Conservation (phyloP, 257 asterid species). For the Primulina tabacum region DNA sequence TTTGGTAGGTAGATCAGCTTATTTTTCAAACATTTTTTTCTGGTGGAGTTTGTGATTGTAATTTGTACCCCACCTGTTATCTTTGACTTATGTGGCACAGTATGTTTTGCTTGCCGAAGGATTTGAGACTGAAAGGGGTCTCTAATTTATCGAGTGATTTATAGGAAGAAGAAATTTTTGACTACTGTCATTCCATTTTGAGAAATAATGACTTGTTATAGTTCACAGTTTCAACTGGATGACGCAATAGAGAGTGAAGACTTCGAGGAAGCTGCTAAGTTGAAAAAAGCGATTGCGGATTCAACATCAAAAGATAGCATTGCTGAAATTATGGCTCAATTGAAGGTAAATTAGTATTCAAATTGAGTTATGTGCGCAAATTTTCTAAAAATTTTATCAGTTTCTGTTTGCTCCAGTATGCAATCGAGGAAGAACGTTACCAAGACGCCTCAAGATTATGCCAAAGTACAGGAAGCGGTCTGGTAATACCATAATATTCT, state of each 20-base stretch:
- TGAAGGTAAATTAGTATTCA: conserved; percentile 50
- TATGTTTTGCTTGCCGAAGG: neutral
- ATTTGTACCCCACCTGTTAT: too few species aligned
- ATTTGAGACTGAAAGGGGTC: neutral
- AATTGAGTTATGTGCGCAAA: conserved; percentile 21
- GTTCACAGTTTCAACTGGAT: conserved; percentile 80
- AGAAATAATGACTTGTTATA: conserved; percentile 16
- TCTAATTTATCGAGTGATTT: conserved; percentile 6
- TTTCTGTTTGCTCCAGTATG: conserved; percentile 42
- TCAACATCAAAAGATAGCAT: conserved; percentile 70
- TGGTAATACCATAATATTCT: conserved; percentile 47
- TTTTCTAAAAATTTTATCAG: neutral
- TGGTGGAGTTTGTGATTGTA: neutral
- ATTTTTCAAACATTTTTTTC: neutral
- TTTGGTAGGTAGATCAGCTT: neutral
- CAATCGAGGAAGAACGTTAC: conserved; percentile 79
- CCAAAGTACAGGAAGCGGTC: conserved; percentile 81
- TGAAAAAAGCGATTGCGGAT: conserved; percentile 67
- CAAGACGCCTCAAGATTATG: conserved; percentile 90
- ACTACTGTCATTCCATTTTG: neutral
- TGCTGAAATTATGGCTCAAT: conserved; percentile 66
- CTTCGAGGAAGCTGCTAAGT: conserved; percentile 75
- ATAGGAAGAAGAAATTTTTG: conserved; percentile 9
- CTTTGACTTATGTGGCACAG: neutral
- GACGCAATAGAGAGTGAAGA: conserved; percentile 90